Evolutionary conservation across 2,329 filamentous ascomycete species (phyloP), one percentile per base, ranked within the genome.

Genomic region (Xylariaceae sp.): DNA sequence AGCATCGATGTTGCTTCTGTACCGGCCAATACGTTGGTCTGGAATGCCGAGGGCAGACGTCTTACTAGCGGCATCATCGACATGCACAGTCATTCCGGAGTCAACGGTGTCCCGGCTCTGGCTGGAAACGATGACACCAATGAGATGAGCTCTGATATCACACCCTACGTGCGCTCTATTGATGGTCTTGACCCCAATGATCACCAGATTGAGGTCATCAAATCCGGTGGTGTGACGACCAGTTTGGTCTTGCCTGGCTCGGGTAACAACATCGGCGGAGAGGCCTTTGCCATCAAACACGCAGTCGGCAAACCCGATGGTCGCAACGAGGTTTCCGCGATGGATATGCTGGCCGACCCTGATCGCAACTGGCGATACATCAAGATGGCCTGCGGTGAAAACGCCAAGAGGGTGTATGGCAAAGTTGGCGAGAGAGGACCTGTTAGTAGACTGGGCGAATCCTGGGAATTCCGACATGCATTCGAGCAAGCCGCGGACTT

Each of bases 361-460:
- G 83, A 85, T 42, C 74, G 76, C 27, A 80, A 74, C 56, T 86
- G 84, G 80, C 76, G 86, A 26, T 88, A 86, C 68, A 86, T 89
- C 76, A 88, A 89, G 72, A 88, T 88, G 85, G 86, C 86, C 0
- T 88, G 85, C 60, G 85, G 85, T 37, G 85, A 88, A 70, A 88
- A 88, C 62, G 73, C 85, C 1, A 87, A 87, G 71, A 71, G 76
- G 0, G 72, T 82, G 0, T 85, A 87, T 56, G 83, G 83, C 7
- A 74, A 73, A 45, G 64, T 71, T 3, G 81, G 81, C 29, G 74
- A 76, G 50, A 72, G 73, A 45, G 79, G 80, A 0, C 83, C 83
- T 0, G 75, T 75, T 52, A 86, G 80, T 57, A 74, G 86, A 1
- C 72, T 88, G 64, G 86, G 86, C 6, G 84, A 88, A 70, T 85